phyloP scores from a whole-genome alignment of 345 rosid species.

The Brassica rapa region DNA sequence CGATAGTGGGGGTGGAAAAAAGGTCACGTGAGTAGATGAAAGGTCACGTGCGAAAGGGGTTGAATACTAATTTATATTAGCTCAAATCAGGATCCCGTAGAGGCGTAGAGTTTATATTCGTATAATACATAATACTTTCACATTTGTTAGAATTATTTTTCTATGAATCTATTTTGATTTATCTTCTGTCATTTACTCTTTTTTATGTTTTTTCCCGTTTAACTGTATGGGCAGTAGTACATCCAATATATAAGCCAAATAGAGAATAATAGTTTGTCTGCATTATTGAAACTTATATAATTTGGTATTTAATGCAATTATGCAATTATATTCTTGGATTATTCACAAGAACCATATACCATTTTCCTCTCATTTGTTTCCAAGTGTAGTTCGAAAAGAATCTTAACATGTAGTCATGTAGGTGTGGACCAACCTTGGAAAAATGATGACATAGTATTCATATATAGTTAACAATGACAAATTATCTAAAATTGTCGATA shows the following conservation, averaged over 20 bases:
- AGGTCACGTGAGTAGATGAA: slow-evolving; percentile 49
- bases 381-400: slow-evolving; percentile 42
- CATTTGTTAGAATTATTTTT: slow-evolving; percentile 10
- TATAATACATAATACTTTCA: slow-evolving; percentile 1
- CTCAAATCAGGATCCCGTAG: background rate
- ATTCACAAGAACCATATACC: slow-evolving; percentile 42
- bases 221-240: slow-evolving; percentile 34
- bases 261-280: slow-evolving; percentile 35
- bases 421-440: slow-evolving; percentile 43
- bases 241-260: slow-evolving; percentile 39
- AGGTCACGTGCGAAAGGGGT: slow-evolving; percentile 49
- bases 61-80: slow-evolving; percentile 21
- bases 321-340: slow-evolving; percentile 41
- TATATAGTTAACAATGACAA: slow-evolving; percentile 32
- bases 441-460: slow-evolving; percentile 39
- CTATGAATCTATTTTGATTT: slow-evolving; percentile 16
- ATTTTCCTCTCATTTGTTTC: slow-evolving; percentile 30
- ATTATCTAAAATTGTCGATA: slow-evolving; percentile 23
- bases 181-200: slow-evolving; percentile 6
- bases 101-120: background rate
- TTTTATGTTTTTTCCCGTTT: background rate
- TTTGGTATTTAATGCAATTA: slow-evolving; percentile 34
- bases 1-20: slow-evolving; percentile 21
- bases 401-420: slow-evolving; percentile 38
- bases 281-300: slow-evolving; percentile 37